These are phyloP conservation scores for Epichloe aotearoae DNA, from an alignment of 2,329 filamentous ascomycete species.

Conservation along the genomic window DNA sequence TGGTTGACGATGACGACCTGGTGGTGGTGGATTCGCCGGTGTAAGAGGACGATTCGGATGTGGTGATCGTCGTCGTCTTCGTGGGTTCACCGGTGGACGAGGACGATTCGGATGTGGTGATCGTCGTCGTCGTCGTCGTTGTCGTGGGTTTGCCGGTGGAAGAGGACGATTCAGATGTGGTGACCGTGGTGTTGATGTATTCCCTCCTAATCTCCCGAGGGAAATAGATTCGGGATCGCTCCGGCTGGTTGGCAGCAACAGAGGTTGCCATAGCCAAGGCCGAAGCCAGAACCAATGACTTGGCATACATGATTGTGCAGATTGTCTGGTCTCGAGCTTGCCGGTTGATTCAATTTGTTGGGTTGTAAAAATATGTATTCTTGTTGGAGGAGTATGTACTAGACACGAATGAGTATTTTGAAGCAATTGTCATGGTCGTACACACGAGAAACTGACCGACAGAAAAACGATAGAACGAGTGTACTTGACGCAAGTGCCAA, in stretches of 20 bases:
- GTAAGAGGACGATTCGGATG: constrained; percentile 11
- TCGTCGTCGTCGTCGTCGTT: constrained; percentile 14
- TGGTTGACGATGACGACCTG: constrained; percentile 8
- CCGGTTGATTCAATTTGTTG: neutral
- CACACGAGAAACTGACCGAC: constrained; percentile 24
- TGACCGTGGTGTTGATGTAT: constrained; percentile 29
- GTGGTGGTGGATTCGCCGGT: constrained; percentile 9
- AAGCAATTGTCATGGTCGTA: neutral
- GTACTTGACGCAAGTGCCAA: constrained; percentile 46
- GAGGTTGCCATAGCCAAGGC: constrained; percentile 35
- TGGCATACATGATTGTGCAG: constrained; percentile 33
- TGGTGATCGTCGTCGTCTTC: constrained; percentile 19
- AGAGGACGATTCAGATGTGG: constrained; percentile 13
- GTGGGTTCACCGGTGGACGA: constrained; percentile 9
- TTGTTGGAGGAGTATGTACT: neutral
- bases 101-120: constrained; percentile 16
- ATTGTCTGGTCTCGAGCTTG: neutral
- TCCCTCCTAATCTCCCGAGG: constrained; percentile 42
- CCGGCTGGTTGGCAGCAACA: constrained; percentile 26
- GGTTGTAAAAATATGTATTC: neutral
- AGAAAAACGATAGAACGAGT: constrained; percentile 39
- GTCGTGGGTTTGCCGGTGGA: constrained; percentile 9
- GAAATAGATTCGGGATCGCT: constrained; percentile 42
- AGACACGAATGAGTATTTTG: neutral
- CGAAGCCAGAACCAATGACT: constrained; percentile 32